Conservation (phyloP, 2,329 filamentous ascomycete species). For the Elsinoe ampelina region DNA sequence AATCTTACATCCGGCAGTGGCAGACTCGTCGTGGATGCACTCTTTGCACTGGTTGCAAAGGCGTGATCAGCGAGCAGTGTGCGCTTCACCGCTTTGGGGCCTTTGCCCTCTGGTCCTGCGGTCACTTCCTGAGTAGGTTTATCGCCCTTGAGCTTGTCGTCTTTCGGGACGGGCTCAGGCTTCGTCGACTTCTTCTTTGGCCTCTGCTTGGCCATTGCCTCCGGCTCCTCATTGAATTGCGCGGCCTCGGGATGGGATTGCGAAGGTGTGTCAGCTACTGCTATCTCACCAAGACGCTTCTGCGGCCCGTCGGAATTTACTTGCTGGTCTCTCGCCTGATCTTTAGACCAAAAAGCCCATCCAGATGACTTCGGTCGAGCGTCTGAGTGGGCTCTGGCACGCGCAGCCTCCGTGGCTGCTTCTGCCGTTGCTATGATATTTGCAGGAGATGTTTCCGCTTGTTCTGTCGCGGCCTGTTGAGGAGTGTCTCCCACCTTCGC, state of each 20-base stretch:
- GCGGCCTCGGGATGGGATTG: constrained; percentile 42
- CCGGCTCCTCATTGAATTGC: constrained; percentile 39
- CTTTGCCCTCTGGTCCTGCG: not conserved
- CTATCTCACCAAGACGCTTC: constrained; percentile 45
- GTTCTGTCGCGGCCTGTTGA: not conserved
- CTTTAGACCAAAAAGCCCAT: constrained; percentile 74
- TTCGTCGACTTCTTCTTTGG: constrained; percentile 21
- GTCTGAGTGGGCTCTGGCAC: constrained; percentile 18
- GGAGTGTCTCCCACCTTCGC: constrained; percentile 10
- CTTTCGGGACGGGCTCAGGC: not conserved
- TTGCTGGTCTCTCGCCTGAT: constrained; percentile 39
- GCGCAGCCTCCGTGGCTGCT: not conserved
- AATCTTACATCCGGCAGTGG: not conserved
- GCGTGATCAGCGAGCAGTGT: constrained; percentile 3
- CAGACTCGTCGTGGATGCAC: constrained; percentile 3
- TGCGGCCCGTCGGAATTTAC: constrained; percentile 48
- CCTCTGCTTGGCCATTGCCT: constrained; percentile 19
- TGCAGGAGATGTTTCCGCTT: constrained; percentile 2
- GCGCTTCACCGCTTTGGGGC: constrained; percentile 1
- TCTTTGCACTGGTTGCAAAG: constrained; percentile 11
- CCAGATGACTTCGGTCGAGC: constrained; percentile 44
- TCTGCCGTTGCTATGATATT: not conserved
- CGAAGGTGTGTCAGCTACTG: constrained; percentile 42
- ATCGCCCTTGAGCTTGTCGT: not conserved
- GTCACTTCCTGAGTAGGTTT: not conserved